These are phyloP conservation scores for Kernera saxatilis DNA, from an alignment of 345 rosid genomes.

Conservation along the genomic window DNA sequence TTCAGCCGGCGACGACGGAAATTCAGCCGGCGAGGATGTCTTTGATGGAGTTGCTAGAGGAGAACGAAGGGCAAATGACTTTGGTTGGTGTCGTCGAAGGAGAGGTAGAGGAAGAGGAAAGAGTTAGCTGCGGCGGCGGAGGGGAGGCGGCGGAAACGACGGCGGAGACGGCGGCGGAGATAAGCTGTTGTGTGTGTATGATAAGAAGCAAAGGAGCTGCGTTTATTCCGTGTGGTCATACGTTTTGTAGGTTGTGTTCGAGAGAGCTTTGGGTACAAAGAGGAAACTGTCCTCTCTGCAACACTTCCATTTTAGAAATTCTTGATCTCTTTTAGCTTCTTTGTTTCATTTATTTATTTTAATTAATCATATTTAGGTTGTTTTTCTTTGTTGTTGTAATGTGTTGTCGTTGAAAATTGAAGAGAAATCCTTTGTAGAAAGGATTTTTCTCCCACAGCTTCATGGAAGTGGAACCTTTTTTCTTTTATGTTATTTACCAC, in stretches of 20 bases:
- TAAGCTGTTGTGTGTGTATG: conserved; percentile 90
- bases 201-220: conserved; percentile 93
- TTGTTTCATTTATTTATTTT: background rate
- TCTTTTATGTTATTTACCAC: background rate
- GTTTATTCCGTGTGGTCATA: conserved; percentile 94
- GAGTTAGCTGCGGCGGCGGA: conserved; percentile 7
- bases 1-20: conserved; percentile 25
- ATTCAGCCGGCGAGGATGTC: conserved; percentile 64
- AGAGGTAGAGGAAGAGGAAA: conserved; percentile 9
- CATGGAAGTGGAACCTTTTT: background rate
- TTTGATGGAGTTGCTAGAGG: conserved; percentile 87
- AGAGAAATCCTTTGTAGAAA: background rate
- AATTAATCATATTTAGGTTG: background rate
- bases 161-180: conserved; percentile 38
- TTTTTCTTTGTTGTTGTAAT: conserved; percentile 8
- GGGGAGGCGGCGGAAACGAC: conserved; percentile 18
- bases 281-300: conserved; percentile 73
- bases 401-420: background rate
- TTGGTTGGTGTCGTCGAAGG: background rate
- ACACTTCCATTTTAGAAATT: conserved; percentile 55
- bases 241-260: conserved; percentile 86
- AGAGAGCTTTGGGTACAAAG: conserved; percentile 71
- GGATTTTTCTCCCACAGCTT: background rate
- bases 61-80: conserved; percentile 57
- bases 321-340: conserved; percentile 45